Evolutionary conservation across 352 stramenopile species (phyloP), one percentile per base, ranked within the genome.

Genomic region (Pythium guiyangense): DNA sequence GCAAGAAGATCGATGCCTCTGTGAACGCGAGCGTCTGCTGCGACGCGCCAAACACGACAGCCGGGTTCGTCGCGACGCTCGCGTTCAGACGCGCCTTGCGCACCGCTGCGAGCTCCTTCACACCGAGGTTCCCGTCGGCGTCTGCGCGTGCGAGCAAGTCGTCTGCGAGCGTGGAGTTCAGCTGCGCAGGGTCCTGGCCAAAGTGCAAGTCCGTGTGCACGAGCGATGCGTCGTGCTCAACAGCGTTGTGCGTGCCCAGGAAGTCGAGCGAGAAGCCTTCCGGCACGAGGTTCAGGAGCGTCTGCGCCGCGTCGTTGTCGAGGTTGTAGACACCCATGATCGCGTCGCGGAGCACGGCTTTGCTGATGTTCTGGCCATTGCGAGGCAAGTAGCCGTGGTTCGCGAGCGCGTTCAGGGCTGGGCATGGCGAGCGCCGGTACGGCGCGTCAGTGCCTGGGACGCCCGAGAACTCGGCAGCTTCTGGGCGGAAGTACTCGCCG

Each of bases 221-320:
- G 31, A 37, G 31, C 12, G 79, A 90, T n/a, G 77, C 77, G 52
- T 88, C 77, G 54, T 89, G 79, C 48, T 90, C 79, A 25, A 88
- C 72, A 8, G 75, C 66, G 43, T 79, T 72, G 70, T 85, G 77
- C 18, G 69, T 56, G 6, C 68, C 58, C 10, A 90, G 56, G 46
- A 82, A 70, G 2, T 71, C 64, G 11, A 90, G 70, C 10, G 71
- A 76, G 49, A 88, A 74, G 31, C 66, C 45, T 18, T 42, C 50
- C 22, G 74, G 62, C 46, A 86, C 63, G 2, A 8, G 49, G 49
- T 45, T 58, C 12, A 74, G 58, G 15, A 89, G 63, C 34, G 56
- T 64, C 22, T 73, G 31, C 2, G 70, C 70, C 31, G 84, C 49
- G 6, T 54, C 34, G 26, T 69, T 49, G 49, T 75, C 76, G 3